Base-by-base conservation (phyloP, 2,329 filamentous ascomycete species). In the Microcyclospora tardicrescens region DNA sequence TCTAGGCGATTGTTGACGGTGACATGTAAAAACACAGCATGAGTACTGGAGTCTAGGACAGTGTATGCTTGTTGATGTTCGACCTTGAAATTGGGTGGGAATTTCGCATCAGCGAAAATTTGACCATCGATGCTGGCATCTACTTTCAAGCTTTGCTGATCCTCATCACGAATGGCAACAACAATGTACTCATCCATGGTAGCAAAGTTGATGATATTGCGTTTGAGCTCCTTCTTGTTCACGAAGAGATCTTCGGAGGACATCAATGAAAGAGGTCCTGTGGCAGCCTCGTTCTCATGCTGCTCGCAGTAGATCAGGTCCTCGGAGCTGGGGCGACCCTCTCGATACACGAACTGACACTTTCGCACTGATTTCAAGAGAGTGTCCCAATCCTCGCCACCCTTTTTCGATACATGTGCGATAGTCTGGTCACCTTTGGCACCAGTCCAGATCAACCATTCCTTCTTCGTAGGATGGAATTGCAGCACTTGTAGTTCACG, bases 131-230 rank as follows among this genome's bases (percentile, higher is more conserved):
- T 68, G 57, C 85, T 95, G 34, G 84, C 76, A 50, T 87, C 78
- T 28, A 89, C 80, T 44, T 78, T 78, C 43, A 95, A 66, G 2
- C 75, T 81, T 30, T 79, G 68, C 39, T 75, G 68, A 29, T 82
- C 76, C 42, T 80, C 72, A 44, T 73, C 66, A 34, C 72, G 72
- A 5, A 80, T 79, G 2, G 87, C 87, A 36, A 94, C 81, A 30
- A 98, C 76, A 53, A 98, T 91, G 59, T 94, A 98, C 58, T 98
- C 91, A 30, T 82, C 80, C 89, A 95, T 96, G 5, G 82, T 93
- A 2, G 86, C 89, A 61, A 93, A 96, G 49, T 81, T 80, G 50
- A 81, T 76, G 32, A 94, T 81, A 43, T 87, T 73, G 16, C 74
- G 69, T 56, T 81, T 77, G 42, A 76, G 70, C 15, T 75, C 66